Evolutionary conservation across 352 stramenopile genomes (phyloP).

Genomic region (Pythium pectinolyticum): DNA sequence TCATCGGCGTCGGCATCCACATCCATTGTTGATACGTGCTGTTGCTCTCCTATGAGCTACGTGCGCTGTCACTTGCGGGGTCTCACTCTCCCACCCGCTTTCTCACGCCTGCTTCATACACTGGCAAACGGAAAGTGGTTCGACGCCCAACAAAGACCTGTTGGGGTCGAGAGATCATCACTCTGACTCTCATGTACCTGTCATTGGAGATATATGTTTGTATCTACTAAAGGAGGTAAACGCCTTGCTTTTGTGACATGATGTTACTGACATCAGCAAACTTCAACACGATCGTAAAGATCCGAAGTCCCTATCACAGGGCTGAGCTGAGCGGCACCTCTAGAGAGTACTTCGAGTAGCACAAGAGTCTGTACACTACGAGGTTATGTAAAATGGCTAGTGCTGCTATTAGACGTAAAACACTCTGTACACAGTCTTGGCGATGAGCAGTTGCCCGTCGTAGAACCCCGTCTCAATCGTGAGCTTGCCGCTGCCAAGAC

Average conservation of each 20-base stretch:
- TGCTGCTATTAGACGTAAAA: constrained; percentile 82
- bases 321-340: too few relatives aligned
- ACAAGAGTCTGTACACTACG: too few relatives aligned
- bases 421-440: constrained; percentile 92
- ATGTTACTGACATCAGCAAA: too few relatives aligned
- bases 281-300: too few relatives aligned
- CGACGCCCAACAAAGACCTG: neutral
- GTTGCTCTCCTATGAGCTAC: neutral
- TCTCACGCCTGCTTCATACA: constrained; percentile 5
- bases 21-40: constrained; percentile 42
- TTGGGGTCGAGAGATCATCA: constrained; percentile 1
- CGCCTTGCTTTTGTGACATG: constrained; percentile 5
- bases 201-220: neutral
- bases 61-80: neutral
- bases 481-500: constrained; percentile 75
- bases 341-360: too few relatives aligned
- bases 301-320: too few relatives aligned
- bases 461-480: constrained; percentile 97
- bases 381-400: too few relatives aligned
- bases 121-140: neutral
- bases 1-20: constrained; percentile 76
- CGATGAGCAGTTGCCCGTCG: constrained; percentile 85
- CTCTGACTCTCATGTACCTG: neutral
- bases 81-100: neutral
- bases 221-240: constrained; percentile 7